Evolutionary conservation across 495 filamentous ascomycete genomes (phyloP), one percentile per base, ranked within the genome.

Genomic region (Echria macrotheca): DNA sequence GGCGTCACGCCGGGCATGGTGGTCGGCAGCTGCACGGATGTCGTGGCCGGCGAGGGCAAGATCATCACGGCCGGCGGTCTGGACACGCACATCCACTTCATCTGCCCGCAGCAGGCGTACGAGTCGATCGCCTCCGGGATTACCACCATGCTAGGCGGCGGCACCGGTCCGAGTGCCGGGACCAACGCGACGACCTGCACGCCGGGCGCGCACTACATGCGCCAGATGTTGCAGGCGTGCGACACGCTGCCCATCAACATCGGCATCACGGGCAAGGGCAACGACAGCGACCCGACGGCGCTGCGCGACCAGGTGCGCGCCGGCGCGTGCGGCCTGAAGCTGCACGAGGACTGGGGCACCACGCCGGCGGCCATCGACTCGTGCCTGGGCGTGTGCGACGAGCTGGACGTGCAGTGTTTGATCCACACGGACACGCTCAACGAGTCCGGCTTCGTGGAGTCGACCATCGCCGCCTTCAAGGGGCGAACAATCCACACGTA

Each of bases 391-490:
- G 83, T 97, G 31, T 97, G 93, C 65, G 93, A 98, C 56, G 78
- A 94, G 54, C 79, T 85, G 35, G 93, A 98, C 53, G 79, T 97
- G 35, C 93, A 98, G 59, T 94, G 88, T 56, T 83, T 97, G 50
- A 96, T 98, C 60, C 93, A 98, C 65, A 97, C 93, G 2, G 93
- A 98, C 66, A 98, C 93, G 0, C 79, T 98, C 35, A 98, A 98
- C 68, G 93, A 98, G 68, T 91, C 87, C 36, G 93, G 93, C 18
- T 98, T 95, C 65, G 93, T 98, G 33, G 94, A 96, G 66, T 85
- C 89, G 50, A 96, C 91, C 29, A 84, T 95, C 53, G 75, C 75
- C 17, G 83, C 94, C 22, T 88, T 97, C 77, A 89, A 89, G 65
- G 77, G 81, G 60, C 86, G 93, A 47, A 87, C 89, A 4, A 96